These are phyloP conservation scores for Lotus japonicus DNA, from an alignment of 306 rosid species.

Conservation along the genomic window DNA sequence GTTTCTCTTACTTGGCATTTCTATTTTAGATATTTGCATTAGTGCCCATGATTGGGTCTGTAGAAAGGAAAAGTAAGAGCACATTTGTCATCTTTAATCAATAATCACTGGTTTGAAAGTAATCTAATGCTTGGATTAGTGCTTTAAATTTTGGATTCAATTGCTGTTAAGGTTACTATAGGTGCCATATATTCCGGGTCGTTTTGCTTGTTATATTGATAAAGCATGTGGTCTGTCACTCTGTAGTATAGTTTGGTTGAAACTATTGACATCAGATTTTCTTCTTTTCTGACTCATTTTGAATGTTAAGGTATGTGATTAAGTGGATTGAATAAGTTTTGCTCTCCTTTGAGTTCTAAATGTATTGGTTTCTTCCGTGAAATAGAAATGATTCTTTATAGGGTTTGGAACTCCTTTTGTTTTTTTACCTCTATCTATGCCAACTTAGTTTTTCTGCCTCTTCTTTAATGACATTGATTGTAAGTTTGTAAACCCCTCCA, in stretches of 20 bases:
- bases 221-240: too few species aligned
- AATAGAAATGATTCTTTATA: too few species aligned
- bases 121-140: neutral
- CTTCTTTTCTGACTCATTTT: neutral
- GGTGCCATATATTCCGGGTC: neutral
- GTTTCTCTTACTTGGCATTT: neutral
- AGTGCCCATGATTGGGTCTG: neutral
- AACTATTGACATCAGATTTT: neutral
- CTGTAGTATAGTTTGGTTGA: neutral
- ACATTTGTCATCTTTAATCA: neutral
- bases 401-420: neutral
- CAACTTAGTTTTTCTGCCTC: neutral
- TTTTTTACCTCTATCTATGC: neutral
- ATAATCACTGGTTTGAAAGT: neutral
- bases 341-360: too few species aligned
- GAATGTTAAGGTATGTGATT: too few species aligned
- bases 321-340: neutral
- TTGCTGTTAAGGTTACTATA: neutral
- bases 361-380: too few species aligned
- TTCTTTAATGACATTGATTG: neutral
- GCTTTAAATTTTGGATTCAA: neutral
- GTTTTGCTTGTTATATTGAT: neutral
- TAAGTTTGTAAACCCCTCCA: neutral
- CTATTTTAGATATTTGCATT: neutral
- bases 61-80: neutral